Base-by-base conservation (phyloP, 768 basidiomycete species). In the Podaxis mareebaensis region DNA sequence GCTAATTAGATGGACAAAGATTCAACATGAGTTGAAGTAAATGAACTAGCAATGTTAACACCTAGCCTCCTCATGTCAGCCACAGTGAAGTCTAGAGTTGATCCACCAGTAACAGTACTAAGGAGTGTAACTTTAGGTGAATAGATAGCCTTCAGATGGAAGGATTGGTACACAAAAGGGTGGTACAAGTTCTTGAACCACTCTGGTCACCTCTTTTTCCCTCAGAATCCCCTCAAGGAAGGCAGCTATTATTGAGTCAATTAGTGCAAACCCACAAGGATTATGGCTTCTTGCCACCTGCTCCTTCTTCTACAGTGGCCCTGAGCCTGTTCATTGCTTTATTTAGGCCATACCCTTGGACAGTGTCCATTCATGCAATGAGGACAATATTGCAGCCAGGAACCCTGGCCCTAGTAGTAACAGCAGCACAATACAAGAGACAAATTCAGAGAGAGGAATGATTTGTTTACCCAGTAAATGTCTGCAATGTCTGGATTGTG, bases 391-490 rank as follows among this genome's bases (percentile, higher is more conserved):
- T 78, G 26, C 77, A 78, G n/a, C 77, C 81, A 4, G 80, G 79
- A 52, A 83, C 75, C 20, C 76, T 72, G 56, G 79, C 77, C 53
- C 83, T 79, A 20, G 81, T 82, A 63, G 77, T 76, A 39, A 78
- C 81, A 0, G 83, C 83, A 1, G 82, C 83, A 54, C 82, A 80
- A 85, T 84, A 60, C 82, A 81, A 36, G 79, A 76, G 54, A 83
- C 57, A 67, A 82, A 84, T 65, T 83, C 83, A 56, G 81, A 77
- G 15, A 77, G 72, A 0, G 81, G 77, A 55, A 81, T 83, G 62
- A 85, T 75, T 66, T 83, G 79, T 70, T 86, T 86, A 58, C 84
- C 83, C 30, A 80, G 68, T 28, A 85, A 74, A 68, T 85, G 84
- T 1, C 84, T 83, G 68, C 84, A 86, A 12, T 76, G 81, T 69